phyloP scores from a whole-genome alignment of 106 monocot species.

The Allium cepa region DNA sequence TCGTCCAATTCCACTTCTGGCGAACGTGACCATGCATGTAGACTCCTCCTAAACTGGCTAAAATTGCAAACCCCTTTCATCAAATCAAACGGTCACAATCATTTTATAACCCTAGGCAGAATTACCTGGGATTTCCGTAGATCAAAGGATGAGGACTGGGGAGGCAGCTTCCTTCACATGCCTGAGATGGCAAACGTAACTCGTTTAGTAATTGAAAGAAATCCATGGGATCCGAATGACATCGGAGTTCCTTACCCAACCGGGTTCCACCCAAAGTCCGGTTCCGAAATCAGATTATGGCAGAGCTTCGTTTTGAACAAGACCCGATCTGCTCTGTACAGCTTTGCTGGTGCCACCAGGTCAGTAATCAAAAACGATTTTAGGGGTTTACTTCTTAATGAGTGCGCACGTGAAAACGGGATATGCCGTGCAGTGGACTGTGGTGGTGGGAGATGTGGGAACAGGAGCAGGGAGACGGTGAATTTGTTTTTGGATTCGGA shows the following conservation, averaged over 20 bases:
- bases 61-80: conserved; percentile 11
- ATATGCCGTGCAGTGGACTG: conserved; percentile 63
- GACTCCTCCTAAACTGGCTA: conserved; percentile 15
- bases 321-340: conserved; percentile 36
- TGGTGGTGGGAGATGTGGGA: conserved; percentile 31
- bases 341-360: conserved; percentile 72
- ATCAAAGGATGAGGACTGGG: conserved; percentile 37
- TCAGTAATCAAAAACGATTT: conserved; percentile 54
- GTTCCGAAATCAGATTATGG: conserved; percentile 42
- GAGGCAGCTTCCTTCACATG: conserved; percentile 69
- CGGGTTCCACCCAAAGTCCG: conserved; percentile 72
- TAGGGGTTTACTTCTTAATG: conserved; percentile 32
- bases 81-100: conserved; percentile 14
- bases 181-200: conserved; percentile 69
- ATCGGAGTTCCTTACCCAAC: conserved; percentile 91
- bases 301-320: conserved; percentile 44
- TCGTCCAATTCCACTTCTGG: conserved; percentile 23
- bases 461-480: conserved; percentile 42
- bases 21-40: conserved; percentile 19
- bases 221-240: conserved; percentile 66
- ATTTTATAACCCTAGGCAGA: conserved; percentile 22
- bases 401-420: conserved; percentile 28
- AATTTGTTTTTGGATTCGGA: conserved; percentile 54
- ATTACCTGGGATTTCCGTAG: conserved; percentile 36
- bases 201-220: conserved; percentile 73